Conservation (phyloP, 2,329 filamentous ascomycete species). For the Cladosporium sp. region DNA sequence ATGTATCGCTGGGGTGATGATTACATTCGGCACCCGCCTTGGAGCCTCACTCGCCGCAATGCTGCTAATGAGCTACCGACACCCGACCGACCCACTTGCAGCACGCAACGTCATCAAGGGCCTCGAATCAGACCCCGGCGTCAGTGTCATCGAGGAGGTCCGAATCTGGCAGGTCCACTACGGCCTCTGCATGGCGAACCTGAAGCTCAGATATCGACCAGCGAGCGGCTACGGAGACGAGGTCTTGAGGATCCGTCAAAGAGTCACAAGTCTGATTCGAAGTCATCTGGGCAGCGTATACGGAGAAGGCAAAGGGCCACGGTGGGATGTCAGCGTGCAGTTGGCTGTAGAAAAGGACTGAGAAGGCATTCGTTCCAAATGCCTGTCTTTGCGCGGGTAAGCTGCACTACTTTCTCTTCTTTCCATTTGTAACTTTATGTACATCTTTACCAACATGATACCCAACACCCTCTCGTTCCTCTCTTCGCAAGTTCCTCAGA, state of each 20-base stretch:
- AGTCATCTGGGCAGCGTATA: slow-evolving; percentile 86
- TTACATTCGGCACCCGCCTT: slow-evolving; percentile 75
- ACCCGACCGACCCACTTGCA: slow-evolving; percentile 38
- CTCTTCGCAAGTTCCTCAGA: slow-evolving; percentile 19
- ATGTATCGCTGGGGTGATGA: slow-evolving; percentile 83
- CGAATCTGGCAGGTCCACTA: slow-evolving; percentile 99
- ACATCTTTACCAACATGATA: neutral
- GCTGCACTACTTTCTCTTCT: neutral
- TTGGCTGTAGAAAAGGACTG: slow-evolving; percentile 53
- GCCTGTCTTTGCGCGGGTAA: neutral
- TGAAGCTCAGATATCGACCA: slow-evolving; percentile 67
- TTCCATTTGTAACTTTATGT: slow-evolving; percentile 7
- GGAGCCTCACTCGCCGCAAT: slow-evolving; percentile 86
- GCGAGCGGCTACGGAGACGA: slow-evolving; percentile 61
- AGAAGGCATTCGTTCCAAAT: neutral
- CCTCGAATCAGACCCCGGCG: slow-evolving; percentile 73
- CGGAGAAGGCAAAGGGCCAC: slow-evolving; percentile 69
- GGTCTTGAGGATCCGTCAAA: slow-evolving; percentile 67
- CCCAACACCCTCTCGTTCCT: neutral
- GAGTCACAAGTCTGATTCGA: slow-evolving; percentile 73
- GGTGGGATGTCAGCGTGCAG: slow-evolving; percentile 93
- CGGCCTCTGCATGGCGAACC: slow-evolving; percentile 89
- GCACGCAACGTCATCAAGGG: slow-evolving; percentile 76
- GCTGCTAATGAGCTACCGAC: slow-evolving; percentile 86
- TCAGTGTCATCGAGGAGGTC: slow-evolving; percentile 79